phyloP scores from a whole-genome alignment of 441 rosid species.

The Metrosideros polymorpha region DNA sequence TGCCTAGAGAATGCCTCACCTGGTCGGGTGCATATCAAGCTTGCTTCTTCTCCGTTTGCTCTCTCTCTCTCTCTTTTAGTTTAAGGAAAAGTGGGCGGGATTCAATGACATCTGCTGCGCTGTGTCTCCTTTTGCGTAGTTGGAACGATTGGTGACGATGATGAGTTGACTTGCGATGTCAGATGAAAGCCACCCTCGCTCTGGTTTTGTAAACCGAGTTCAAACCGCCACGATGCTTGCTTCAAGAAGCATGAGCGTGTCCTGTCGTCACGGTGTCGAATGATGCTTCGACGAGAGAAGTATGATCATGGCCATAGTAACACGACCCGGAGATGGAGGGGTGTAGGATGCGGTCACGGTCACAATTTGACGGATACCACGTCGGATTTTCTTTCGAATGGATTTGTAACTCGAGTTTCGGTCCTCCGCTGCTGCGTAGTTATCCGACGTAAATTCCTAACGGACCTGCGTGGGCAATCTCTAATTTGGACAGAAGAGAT shows the following conservation, averaged over 20 bases:
- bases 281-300: neutral
- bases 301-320: neutral
- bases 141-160: neutral
- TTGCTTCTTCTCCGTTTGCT: neutral
- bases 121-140: neutral
- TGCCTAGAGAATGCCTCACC: neutral
- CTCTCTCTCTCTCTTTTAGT: neutral
- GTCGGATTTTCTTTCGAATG: neutral
- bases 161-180: no score
- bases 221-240: neutral
- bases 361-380: neutral
- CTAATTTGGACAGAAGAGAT: neutral
- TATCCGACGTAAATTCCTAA: neutral
- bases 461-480: neutral
- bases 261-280: neutral
- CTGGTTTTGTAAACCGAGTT: neutral
- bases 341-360: neutral
- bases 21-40: neutral
- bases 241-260: neutral
- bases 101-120: neutral
- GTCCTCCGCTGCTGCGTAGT: neutral
- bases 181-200: neutral
- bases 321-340: neutral
- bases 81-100: neutral
- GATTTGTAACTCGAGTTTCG: neutral